A percentile compares a stretch with the other conserved stretches of the same genome.
These are phyloP conservation scores for Limnomonas spitsbergensis DNA, from an alignment of 139 green algal species.

Conservation along the genomic window DNA sequence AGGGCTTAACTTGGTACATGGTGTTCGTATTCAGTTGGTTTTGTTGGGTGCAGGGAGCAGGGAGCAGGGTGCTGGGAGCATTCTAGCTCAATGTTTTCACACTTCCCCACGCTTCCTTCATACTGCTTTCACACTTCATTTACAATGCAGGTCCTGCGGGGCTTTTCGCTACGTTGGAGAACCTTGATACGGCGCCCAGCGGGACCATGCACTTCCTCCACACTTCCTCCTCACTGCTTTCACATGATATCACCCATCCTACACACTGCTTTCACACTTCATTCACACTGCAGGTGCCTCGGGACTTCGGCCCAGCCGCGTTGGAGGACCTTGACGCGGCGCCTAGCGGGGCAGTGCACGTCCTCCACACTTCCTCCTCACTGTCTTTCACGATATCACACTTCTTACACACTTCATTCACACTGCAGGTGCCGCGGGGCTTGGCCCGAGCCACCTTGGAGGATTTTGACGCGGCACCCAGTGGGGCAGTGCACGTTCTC, in stretches of 20 bases:
- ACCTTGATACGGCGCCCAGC: constrained; percentile 25
- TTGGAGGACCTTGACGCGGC: constrained; percentile 28
- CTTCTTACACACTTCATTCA: neutral
- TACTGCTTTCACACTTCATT: neutral
- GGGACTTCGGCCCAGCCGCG: neutral
- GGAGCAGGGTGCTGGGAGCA: no score
- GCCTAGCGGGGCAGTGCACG: constrained; percentile 12
- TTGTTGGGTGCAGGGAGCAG: neutral
- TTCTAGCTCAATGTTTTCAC: no score
- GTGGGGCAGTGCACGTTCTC: constrained; percentile 8
- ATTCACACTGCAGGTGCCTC: neutral
- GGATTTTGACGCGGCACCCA: constrained; percentile 31
- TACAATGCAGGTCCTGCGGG: neutral
- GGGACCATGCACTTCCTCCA: neutral
- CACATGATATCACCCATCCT: no score
- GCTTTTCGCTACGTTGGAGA: constrained; percentile 11
- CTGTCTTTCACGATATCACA: neutral
- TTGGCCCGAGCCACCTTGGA: constrained; percentile 13
- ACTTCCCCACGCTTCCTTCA: no score
- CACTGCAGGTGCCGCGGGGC: neutral
- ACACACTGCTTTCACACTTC: neutral
- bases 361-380: neutral
- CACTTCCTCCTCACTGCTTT: no score
- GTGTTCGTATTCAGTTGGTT: no score
- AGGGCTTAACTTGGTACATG: no score